phyloP scores from a whole-genome alignment of 345 rosid species.

The Anastatica hierochuntica region DNA sequence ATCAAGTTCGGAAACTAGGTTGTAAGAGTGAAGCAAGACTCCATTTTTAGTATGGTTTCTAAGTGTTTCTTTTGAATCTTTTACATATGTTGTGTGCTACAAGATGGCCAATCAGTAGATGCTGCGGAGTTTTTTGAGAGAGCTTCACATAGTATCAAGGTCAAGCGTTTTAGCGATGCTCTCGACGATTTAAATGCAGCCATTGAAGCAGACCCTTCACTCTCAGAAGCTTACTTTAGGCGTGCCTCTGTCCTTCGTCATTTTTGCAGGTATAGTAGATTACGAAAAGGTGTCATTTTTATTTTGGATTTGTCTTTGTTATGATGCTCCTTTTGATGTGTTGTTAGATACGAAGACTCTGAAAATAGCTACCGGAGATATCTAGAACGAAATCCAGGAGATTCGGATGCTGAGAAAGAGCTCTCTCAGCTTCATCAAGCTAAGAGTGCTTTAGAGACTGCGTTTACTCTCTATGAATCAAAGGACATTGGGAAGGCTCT shows the following conservation, averaged over 20 bases:
- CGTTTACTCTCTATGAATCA: conserved; percentile 52
- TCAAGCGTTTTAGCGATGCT: conserved; percentile 77
- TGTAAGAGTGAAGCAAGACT: conserved; percentile 13
- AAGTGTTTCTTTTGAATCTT: no score
- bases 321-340: background rate
- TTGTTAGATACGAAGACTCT: conserved; percentile 82
- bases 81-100: background rate
- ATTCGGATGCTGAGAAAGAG: conserved; percentile 72
- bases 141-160: conserved; percentile 69
- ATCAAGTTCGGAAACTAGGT: background rate
- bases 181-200: conserved; percentile 89
- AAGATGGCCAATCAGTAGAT: conserved; percentile 57
- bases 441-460: conserved; percentile 66
- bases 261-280: conserved; percentile 62
- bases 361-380: conserved; percentile 58
- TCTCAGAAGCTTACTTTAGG: conserved; percentile 74
- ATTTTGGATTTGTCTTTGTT: background rate
- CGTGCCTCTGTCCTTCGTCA: conserved; percentile 81
- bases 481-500: conserved; percentile 60
- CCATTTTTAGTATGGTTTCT: background rate
- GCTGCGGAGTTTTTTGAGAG: conserved; percentile 66
- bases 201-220: conserved; percentile 77
- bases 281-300: background rate
- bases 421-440: conserved; percentile 91
- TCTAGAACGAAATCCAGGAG: conserved; percentile 63